Conservation (phyloP, 2,329 filamentous ascomycete species). For the Fusarium sp. region DNA sequence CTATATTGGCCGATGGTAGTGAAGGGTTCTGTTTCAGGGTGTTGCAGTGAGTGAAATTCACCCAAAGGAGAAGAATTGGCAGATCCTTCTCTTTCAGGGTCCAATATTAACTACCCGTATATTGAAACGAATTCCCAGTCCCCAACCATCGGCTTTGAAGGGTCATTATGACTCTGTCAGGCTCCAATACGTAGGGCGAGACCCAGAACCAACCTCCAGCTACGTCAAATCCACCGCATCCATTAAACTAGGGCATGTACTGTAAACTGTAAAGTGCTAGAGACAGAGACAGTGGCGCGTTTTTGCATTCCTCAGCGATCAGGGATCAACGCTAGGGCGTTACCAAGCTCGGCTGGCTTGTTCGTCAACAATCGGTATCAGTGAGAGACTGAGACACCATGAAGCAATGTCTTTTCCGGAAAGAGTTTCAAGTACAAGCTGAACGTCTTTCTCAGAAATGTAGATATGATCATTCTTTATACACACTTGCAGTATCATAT, state of each 20-base stretch:
- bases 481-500: not conserved
- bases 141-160: constrained; percentile 13
- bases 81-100: constrained; percentile 11
- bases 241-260: not conserved
- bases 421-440: constrained; percentile 21
- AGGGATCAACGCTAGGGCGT: constrained; percentile 36
- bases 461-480: constrained; percentile 20
- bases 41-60: constrained; percentile 6
- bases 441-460: constrained; percentile 24
- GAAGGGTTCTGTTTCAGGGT: not conserved
- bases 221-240: constrained; percentile 17
- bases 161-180: not conserved
- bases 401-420: constrained; percentile 30
- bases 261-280: constrained; percentile 2
- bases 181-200: not conserved
- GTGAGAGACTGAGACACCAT: constrained; percentile 22
- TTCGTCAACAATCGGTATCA: not conserved
- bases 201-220: constrained; percentile 20
- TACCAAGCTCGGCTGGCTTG: constrained; percentile 38
- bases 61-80: not conserved
- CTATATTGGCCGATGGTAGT: not conserved
- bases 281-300: constrained; percentile 27
- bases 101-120: not conserved
- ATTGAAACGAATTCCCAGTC: constrained; percentile 4
- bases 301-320: constrained; percentile 28